Conservation (phyloP, 2,329 filamentous ascomycete genomes). For the Verticillium tricorpus region DNA sequence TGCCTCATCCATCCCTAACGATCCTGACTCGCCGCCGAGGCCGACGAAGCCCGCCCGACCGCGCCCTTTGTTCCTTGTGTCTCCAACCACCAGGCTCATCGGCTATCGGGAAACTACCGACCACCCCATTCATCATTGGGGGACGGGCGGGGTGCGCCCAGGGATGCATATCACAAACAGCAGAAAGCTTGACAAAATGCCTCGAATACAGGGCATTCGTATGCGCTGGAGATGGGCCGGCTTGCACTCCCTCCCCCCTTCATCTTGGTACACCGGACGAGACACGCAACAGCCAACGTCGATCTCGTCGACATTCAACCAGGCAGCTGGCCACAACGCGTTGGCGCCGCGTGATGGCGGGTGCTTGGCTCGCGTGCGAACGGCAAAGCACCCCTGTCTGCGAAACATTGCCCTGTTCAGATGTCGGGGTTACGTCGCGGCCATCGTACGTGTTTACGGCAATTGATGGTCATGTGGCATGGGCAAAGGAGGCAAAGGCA, state of each 20-base stretch:
- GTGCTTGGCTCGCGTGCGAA: not conserved
- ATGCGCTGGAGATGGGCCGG: not conserved
- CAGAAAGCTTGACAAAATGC: not conserved
- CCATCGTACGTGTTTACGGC: not conserved
- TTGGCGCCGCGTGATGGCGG: not conserved
- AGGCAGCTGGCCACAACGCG: not conserved
- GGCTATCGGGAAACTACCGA: conserved; percentile 4
- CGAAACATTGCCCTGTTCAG: not conserved
- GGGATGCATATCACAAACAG: not conserved
- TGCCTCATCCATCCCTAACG: not conserved
- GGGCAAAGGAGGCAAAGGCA: not conserved
- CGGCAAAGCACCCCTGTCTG: not conserved
- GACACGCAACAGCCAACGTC: not conserved
- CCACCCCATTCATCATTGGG: not conserved
- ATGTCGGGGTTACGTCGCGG: not conserved
- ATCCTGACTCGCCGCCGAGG: not conserved
- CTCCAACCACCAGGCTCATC: not conserved
- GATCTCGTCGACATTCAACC: not conserved
- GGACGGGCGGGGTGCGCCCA: not conserved
- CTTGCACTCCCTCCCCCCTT: not conserved
- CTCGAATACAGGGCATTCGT: not conserved
- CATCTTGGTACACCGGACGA: not conserved
- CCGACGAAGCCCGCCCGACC: not conserved
- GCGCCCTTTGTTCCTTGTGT: not conserved
- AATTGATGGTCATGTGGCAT: not conserved